A percentile compares a stretch with the other conserved stretches of the same genome.
Evolutionary conservation across 441 rosid species (phyloP).

Genomic region (Viola pubescens): DNA sequence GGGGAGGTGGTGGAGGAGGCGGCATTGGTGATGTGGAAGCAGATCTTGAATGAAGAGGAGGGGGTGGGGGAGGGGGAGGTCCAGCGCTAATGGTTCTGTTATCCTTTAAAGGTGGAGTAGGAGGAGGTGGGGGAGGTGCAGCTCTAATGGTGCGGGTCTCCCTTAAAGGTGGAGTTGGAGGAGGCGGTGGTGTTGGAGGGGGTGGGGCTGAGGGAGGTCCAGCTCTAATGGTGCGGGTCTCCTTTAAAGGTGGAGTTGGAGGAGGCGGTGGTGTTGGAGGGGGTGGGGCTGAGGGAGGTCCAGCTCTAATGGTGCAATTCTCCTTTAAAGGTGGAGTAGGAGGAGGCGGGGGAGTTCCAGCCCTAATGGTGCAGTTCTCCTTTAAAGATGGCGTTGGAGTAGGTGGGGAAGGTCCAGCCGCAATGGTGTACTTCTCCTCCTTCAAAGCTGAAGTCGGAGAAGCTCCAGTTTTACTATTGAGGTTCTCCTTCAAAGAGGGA

Average conservation of each 20-base stretch:
- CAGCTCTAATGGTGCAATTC: slow-evolving; percentile 5
- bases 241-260: slow-evolving; percentile 14
- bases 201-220: slow-evolving; percentile 11
- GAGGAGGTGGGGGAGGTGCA: slow-evolving; percentile 22
- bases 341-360: slow-evolving; percentile 17
- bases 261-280: slow-evolving; percentile 22
- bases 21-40: slow-evolving; percentile 13
- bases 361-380: background rate
- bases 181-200: slow-evolving; percentile 26
- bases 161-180: slow-evolving; percentile 26
- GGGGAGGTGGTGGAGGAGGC: slow-evolving; percentile 36
- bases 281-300: slow-evolving; percentile 27
- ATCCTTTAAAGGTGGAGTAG: slow-evolving; percentile 10
- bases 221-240: background rate
- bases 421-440: no score
- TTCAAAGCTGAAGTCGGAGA: no score
- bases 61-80: slow-evolving; percentile 19
- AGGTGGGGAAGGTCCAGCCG: slow-evolving; percentile 4
- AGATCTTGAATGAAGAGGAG: slow-evolving; percentile 22
- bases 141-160: slow-evolving; percentile 18
- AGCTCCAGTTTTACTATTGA: no score
- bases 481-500: no score
- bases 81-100: background rate
- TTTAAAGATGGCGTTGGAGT: slow-evolving; percentile 1
- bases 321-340: slow-evolving; percentile 23